Evolutionary conservation across 2,329 filamentous ascomycete genomes (phyloP), one percentile per base, ranked within the genome.

Genomic region (Trichoderma sp.): DNA sequence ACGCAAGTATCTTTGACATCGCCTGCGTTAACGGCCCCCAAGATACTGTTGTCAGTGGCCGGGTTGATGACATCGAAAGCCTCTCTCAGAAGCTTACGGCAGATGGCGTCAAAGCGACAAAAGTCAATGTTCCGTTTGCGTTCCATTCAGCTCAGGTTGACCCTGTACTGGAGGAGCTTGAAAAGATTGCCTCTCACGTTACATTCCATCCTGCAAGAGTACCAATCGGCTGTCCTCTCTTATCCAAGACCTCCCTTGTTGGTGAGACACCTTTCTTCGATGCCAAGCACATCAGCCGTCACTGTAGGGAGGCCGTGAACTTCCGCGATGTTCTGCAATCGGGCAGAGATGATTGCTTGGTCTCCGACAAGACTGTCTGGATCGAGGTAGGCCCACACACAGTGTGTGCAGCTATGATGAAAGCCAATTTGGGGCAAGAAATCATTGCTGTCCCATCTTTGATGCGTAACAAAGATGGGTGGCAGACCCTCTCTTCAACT

Each of bases 11-110:
- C 84, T 89, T 17, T 65, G 86, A 87, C 50, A 76, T 88, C 36
- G 91, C 93, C 17, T 96, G 93, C 82, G 87, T 94, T 78, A 97
- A 97, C 75, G 89, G 91, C 0, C 90, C 91, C 0, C 85, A 88
- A 65, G 92, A 94, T 78, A 94, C 90, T 11, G 93, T 96, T 2
- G 84, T 96, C n/a, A 83, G 82, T 26, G 87, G 86, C 11, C 76
- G 78, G 11, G 81, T 82, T 0, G 76, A 76, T 1, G 80, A 85
- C 68, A 81, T 88, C 50, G 76, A 80, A 4, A 78, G 82, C 4
- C 82, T 90, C 17, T 84, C 86, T 9, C 72, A 76, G 50, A 74
- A 77, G 70, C 76, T 83, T 23, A 74, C 73, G 50, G 76, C 53
- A 32, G 77, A 73, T 13, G 82, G 76, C 73, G 78, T 77, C 81